Base-by-base conservation (phyloP, 2,329 filamentous ascomycete genomes). In the Fusarium sp. region DNA sequence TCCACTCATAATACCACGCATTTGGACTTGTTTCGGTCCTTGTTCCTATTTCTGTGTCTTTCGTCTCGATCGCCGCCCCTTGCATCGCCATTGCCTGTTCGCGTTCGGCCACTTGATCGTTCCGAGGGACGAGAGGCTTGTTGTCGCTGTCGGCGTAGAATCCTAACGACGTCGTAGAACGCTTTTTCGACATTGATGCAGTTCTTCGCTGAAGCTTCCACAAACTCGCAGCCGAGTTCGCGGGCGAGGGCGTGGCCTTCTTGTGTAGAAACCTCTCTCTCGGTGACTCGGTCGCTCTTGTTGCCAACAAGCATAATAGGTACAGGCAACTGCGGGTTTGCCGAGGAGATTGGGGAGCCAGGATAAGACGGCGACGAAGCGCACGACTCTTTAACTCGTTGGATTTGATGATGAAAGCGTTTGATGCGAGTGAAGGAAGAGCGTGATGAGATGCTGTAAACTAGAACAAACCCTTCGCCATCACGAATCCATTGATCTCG, bases 231-330 rank as follows among this genome's bases (percentile, higher is more conserved):
- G 68, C 93, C 93, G 41, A 99, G 85, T 76, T 98, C 93, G 76
- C 94, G 92, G 58, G 96, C 95, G 41, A 98, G 84, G 55, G 94
- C 94, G 72, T 93, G 92, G 18, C 96, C 96, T 82, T 99, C 96
- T 80, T 98, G 96, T 53, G 94, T 97, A 4, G 94, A 98, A 5
- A 98, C 96, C 78, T 98, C 95, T 72, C 96, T 90, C 82, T 98
- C 96, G 28, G 95, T 97, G 48, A 97, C 93, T 76, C 96, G 89
- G 82, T 99, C 96, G 82, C 93, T 97, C 85, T 99, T 99, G 86
- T 99, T 98, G 72, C 96, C 96, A 37, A 99, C 96, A 30, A 99
- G 87, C 96, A 99, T 98, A 76, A 99, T 93, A 48, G 96, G 96
- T 18, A 96, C 93, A 21, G 91, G 91, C 68, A 89, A 86, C 68